phyloP scores from a whole-genome alignment of 129 eudicot genomes.

The Flaveria ramosissima region DNA sequence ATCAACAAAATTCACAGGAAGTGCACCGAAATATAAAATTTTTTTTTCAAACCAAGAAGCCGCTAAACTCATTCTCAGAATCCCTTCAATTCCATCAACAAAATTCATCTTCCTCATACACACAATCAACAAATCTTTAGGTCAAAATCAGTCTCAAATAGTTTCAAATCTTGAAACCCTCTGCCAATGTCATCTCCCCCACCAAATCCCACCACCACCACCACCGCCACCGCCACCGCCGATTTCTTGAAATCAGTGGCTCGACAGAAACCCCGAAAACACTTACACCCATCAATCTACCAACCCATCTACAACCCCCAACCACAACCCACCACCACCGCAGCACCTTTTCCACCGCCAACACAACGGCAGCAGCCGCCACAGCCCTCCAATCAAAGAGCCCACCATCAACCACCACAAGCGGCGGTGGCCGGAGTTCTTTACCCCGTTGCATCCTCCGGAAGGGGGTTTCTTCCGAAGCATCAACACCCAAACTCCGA shows the following conservation, averaged over 20 bases:
- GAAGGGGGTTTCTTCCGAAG: too few species aligned
- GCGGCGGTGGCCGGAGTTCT: too few species aligned
- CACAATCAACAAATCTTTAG: background rate
- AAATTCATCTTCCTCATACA: background rate
- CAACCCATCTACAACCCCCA: slow-evolving; percentile 37
- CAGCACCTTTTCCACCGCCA: background rate
- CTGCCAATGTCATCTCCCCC: slow-evolving; percentile 45
- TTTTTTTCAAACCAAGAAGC: background rate
- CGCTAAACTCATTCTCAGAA: background rate
- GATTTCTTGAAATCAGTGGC: slow-evolving; percentile 36
- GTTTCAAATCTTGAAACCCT: slow-evolving; percentile 10
- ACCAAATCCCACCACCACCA: background rate
- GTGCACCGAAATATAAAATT: too few species aligned
- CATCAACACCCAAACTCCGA: too few species aligned
- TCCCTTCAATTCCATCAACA: background rate
- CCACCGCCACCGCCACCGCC: slow-evolving; percentile 6
- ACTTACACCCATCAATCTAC: slow-evolving; percentile 35
- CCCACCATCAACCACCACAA: background rate
- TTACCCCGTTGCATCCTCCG: too few species aligned
- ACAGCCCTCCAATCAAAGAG: slow-evolving; percentile 21
- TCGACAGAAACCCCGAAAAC: slow-evolving; percentile 5
- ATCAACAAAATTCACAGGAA: too few species aligned
- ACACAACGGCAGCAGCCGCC: background rate
- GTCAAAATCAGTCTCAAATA: background rate
- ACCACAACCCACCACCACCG: background rate